Evolutionary conservation across 2,329 filamentous ascomycete genomes (phyloP).

Genomic region (Zymoseptoria tritici): DNA sequence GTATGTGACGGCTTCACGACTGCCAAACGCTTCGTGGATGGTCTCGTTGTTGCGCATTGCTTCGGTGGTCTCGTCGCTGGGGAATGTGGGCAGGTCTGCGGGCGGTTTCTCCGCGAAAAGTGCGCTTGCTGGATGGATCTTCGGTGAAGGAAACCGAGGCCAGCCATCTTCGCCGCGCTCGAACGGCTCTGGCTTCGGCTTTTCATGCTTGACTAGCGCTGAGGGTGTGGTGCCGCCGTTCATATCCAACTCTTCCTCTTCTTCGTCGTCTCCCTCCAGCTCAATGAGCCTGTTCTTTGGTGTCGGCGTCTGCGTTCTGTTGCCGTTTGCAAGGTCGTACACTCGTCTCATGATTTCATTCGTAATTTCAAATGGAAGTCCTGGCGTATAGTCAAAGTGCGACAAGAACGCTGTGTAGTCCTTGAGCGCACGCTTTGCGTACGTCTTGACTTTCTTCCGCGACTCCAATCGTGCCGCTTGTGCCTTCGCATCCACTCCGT

Average conservation of each 20-base stretch:
- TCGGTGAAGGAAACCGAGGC: conserved; percentile 42
- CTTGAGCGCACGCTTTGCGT: conserved; percentile 67
- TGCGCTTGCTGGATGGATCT: conserved; percentile 50
- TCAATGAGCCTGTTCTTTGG: conserved; percentile 26
- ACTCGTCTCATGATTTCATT: conserved; percentile 53
- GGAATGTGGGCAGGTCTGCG: conserved; percentile 60
- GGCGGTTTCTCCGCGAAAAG: conserved; percentile 66
- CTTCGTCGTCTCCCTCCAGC: conserved; percentile 16
- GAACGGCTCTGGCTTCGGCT: conserved; percentile 24
- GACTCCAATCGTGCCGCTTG: conserved; percentile 48
- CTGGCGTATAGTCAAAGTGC: conserved; percentile 70
- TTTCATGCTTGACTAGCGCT: conserved; percentile 40
- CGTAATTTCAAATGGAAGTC: conserved; percentile 53
- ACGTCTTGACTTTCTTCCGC: conserved; percentile 62
- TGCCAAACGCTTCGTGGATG: conserved; percentile 32
- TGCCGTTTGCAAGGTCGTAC: conserved; percentile 47
- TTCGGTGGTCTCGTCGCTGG: conserved; percentile 34
- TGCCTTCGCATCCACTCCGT: conserved; percentile 42
- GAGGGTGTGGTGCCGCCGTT: conserved; percentile 23
- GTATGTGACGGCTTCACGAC: conserved; percentile 64
- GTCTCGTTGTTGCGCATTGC: conserved; percentile 23
- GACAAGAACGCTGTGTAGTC: conserved; percentile 68
- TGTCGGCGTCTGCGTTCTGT: conserved; percentile 25
- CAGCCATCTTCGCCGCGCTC: conserved; percentile 33
- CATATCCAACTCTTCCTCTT: conserved; percentile 15